Conservation (phyloP, 768 basidiomycete species). For the Amanita jacksonii region DNA sequence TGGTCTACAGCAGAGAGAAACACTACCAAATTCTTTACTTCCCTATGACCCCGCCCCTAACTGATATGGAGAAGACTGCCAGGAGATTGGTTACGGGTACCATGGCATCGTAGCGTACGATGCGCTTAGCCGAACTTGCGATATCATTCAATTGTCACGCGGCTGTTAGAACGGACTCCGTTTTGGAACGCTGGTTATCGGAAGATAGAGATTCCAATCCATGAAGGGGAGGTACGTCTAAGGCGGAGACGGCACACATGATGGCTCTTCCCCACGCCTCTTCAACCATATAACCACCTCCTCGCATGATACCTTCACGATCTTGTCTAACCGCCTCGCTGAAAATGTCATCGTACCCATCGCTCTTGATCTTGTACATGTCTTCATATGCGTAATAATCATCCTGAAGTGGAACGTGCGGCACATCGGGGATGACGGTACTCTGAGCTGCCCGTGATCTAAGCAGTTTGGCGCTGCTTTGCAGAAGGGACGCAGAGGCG, state of each 20-base stretch:
- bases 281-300: slow-evolving; percentile 72
- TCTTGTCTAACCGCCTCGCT: slow-evolving; percentile 74
- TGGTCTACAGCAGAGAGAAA: slow-evolving; percentile 33
- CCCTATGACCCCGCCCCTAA: slow-evolving; percentile 57
- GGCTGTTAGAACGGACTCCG: slow-evolving; percentile 20
- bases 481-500: slow-evolving; percentile 33
- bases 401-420: slow-evolving; percentile 73
- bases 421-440: slow-evolving; percentile 63
- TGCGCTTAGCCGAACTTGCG: too few relatives aligned
- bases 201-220: slow-evolving; percentile 17
- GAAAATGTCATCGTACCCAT: slow-evolving; percentile 59
- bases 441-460: slow-evolving; percentile 59
- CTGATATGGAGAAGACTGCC: slow-evolving; percentile 35
- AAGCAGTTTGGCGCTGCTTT: slow-evolving; percentile 39
- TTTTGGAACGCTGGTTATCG: slow-evolving; percentile 6
- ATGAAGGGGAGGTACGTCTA: slow-evolving; percentile 50
- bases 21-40: slow-evolving; percentile 83
- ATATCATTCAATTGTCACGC: slow-evolving; percentile 44
- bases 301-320: slow-evolving; percentile 69
- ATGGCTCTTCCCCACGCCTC: slow-evolving; percentile 85
- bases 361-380: slow-evolving; percentile 41
- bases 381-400: slow-evolving; percentile 71
- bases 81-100: slow-evolving; percentile 48
- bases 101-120: too few relatives aligned
- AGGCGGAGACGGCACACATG: slow-evolving; percentile 58